Evolutionary conservation across 2,329 filamentous ascomycete species (phyloP), one percentile per base, ranked within the genome.

Genomic region (Xylariaceae sp.): DNA sequence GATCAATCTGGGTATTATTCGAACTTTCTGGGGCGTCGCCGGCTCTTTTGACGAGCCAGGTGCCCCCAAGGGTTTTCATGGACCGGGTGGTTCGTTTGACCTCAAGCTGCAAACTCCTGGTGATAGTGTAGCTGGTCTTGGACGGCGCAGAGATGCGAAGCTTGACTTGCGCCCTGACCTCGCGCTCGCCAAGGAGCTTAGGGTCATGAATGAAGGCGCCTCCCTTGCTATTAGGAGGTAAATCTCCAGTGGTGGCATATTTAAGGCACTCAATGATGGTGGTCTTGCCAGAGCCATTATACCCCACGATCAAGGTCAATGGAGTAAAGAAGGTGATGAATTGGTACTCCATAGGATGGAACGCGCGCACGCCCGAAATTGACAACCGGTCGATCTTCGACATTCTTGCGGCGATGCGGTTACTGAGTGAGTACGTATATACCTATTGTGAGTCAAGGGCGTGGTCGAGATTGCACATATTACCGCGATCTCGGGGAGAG

Each of bases 221-320:
- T 19, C 86, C 85, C 53, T 83, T 86, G 69, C 84, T 90, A 71
- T 96, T 95, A 24, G 93, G 89, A 2, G 93, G 93, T 36, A 95
- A 78, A 57, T 94, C 87, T 42, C 93, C 94, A 7, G 90, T 96
- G 15, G 94, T 96, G 39, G 88, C 90, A 81, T 96, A 98, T 62
- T 96, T 96, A 59, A 98, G 85, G 63, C 89, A 95, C 66, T 98
- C 93, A 66, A 98, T 98, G 60, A 98, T 95, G 43, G 93, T 97
- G 9, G 93, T 98, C 71, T 98, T 98, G 48, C 93, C 93, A 1
- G 91, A 97, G 41, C 93, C 93, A 69, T 98, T 98, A 66, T 89
- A 88, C 44, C 93, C 93, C 44, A 98, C 94, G 53, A 98, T 98
- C 48, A 98, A 77, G 11, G 93, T 98, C 42, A 98, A 76, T 19